Evolutionary conservation across 2,329 filamentous ascomycete species (phyloP).

Genomic region (Aspergillus costaricaensis): DNA sequence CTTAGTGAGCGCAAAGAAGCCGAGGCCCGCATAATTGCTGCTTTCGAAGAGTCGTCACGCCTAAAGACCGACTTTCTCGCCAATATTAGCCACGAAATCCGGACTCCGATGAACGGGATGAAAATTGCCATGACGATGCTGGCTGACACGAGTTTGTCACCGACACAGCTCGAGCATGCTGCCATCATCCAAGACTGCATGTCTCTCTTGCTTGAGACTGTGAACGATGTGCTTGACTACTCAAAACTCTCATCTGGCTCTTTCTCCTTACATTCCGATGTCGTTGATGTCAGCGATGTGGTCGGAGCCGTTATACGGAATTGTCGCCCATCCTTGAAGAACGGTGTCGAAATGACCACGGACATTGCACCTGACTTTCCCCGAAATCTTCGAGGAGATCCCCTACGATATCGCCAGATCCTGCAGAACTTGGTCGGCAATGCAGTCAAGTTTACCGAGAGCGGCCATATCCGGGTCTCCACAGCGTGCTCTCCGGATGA

Average conservation of each 20-base stretch:
- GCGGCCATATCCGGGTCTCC: constrained; percentile 53
- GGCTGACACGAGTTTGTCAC: constrained; percentile 54
- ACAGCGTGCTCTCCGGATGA: constrained; percentile 37
- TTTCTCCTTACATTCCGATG: constrained; percentile 58
- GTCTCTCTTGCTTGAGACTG: constrained; percentile 61
- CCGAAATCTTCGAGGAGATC: constrained; percentile 55
- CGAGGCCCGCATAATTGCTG: constrained; percentile 56
- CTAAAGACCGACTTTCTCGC: constrained; percentile 64
- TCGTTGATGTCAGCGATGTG: constrained; percentile 50
- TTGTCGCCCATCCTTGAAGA: constrained; percentile 50
- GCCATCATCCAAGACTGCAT: constrained; percentile 63
- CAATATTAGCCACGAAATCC: constrained; percentile 66
- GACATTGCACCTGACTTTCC: constrained; percentile 49
- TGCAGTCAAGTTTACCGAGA: constrained; percentile 63
- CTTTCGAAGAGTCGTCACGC: constrained; percentile 63
- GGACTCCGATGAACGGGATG: constrained; percentile 67
- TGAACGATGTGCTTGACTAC: constrained; percentile 69
- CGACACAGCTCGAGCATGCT: constrained; percentile 59
- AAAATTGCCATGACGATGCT: constrained; percentile 61
- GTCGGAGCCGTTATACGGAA: constrained; percentile 55
- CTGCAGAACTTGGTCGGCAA: constrained; percentile 64
- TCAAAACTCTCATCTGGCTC: constrained; percentile 63
- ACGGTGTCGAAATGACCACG: constrained; percentile 51
- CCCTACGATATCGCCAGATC: constrained; percentile 62
- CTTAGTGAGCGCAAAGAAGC: constrained; percentile 58